Conservation (phyloP, 2,329 filamentous ascomycete genomes). For the Xylaria polymorpha region DNA sequence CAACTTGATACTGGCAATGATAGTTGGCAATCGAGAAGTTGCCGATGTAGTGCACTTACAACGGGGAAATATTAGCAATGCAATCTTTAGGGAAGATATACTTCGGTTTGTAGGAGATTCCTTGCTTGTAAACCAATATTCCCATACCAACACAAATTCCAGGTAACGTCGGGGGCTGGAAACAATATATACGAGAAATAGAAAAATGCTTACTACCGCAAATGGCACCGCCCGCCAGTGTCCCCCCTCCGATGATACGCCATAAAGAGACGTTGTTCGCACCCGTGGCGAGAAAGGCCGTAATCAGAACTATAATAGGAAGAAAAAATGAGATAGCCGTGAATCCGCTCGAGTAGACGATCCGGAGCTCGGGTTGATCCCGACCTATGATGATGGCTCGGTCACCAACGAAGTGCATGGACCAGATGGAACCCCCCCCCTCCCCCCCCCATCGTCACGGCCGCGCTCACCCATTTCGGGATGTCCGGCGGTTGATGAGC, state of each 20-base stretch:
- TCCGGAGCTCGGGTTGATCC: constrained; percentile 72
- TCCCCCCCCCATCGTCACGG: constrained; percentile 78
- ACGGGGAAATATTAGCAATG: constrained; percentile 2
- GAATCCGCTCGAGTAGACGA: constrained; percentile 77
- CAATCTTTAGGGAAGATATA: not conserved
- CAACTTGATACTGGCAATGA: constrained; percentile 67
- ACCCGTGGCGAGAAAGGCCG: constrained; percentile 77
- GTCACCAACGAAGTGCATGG: constrained; percentile 87
- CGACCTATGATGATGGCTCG: constrained; percentile 77
- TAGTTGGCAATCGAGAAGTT: constrained; percentile 87
- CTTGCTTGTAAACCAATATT: not conserved
- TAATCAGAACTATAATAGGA: constrained; percentile 77
- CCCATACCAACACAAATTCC: not conserved
- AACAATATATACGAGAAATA: not conserved
- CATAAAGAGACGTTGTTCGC: constrained; percentile 68
- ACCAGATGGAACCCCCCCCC: constrained; percentile 81
- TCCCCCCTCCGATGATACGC: constrained; percentile 71
- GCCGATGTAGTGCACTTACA: constrained; percentile 80
- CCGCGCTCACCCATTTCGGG: constrained; percentile 73
- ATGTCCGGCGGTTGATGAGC: constrained; percentile 80
- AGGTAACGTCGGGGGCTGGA: not conserved
- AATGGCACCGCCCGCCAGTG: constrained; percentile 78
- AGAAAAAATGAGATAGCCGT: constrained; percentile 84
- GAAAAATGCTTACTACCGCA: constrained; percentile 66
- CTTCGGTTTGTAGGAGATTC: not conserved